phyloP scores from a whole-genome alignment of 148 eudicot genomes.

The Silene uniflora region DNA sequence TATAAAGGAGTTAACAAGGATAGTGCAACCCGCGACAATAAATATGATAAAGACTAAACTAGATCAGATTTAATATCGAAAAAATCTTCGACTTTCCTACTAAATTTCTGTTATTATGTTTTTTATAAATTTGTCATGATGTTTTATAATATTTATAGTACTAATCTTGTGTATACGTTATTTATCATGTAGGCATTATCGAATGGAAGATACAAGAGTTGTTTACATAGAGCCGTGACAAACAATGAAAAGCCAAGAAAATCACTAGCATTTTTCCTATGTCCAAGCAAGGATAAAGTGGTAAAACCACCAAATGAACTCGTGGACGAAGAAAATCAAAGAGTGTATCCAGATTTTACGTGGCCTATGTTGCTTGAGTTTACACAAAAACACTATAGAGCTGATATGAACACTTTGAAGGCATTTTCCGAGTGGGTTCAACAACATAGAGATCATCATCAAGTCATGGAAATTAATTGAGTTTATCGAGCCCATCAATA shows the following conservation, averaged over 20 bases:
- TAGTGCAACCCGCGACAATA: no score
- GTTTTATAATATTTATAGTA: background rate
- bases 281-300: conserved; percentile 56
- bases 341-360: conserved; percentile 63
- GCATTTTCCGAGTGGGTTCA: conserved; percentile 52
- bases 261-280: conserved; percentile 65
- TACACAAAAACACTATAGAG: conserved; percentile 66
- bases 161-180: background rate
- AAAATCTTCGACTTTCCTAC: no score
- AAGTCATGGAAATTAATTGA: background rate
- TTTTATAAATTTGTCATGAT: background rate
- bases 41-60: no score
- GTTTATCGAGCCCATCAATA: no score
- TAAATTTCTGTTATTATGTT: no score
- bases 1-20: no score
- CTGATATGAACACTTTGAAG: conserved; percentile 69
- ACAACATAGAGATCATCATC: conserved; percentile 4
- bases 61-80: background rate
- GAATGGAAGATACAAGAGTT: conserved; percentile 73
- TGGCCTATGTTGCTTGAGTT: conserved; percentile 64
- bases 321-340: conserved; percentile 42
- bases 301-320: conserved; percentile 56
- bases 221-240: conserved; percentile 77
- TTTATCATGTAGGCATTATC: conserved; percentile 45
- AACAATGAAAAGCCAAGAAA: conserved; percentile 54